These are phyloP conservation scores for Claviceps capensis DNA, from an alignment of 2,329 filamentous ascomycete species.

Conservation along the genomic window DNA sequence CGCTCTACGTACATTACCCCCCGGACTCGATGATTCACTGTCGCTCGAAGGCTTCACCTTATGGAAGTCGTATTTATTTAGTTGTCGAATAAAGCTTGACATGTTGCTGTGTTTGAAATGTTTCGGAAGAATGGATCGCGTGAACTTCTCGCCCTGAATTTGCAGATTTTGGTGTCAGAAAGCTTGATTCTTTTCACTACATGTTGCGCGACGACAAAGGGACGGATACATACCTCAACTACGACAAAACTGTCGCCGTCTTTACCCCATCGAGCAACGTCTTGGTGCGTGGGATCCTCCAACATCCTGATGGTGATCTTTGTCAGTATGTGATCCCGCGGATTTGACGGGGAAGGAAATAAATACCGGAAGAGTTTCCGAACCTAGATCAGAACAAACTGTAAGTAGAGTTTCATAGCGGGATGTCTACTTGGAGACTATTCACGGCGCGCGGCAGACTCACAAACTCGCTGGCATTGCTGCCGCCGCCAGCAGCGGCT, in stretches of 20 bases:
- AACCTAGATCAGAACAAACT: slow-evolving; percentile 43
- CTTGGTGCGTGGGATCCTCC: slow-evolving; percentile 83
- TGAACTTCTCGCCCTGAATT: slow-evolving; percentile 86
- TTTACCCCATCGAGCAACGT: slow-evolving; percentile 90
- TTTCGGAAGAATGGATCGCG: slow-evolving; percentile 89
- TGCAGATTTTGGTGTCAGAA: slow-evolving; percentile 6
- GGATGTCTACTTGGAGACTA: background rate
- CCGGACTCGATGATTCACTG: slow-evolving; percentile 18
- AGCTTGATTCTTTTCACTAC: background rate
- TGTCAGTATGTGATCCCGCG: slow-evolving; percentile 2
- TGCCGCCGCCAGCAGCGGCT: slow-evolving; percentile 32
- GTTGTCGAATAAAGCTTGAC: slow-evolving; percentile 85
- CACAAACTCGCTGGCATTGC: slow-evolving; percentile 93
- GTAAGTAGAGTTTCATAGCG: background rate
- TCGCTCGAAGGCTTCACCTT: slow-evolving; percentile 58
- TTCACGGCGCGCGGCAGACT: slow-evolving; percentile 25
- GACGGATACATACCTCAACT: slow-evolving; percentile 54
- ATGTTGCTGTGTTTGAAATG: slow-evolving; percentile 99
- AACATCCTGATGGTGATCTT: slow-evolving; percentile 47
- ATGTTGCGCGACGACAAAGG: background rate
- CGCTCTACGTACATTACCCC: slow-evolving; percentile 20
- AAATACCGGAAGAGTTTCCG: slow-evolving; percentile 93
- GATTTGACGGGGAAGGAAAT: background rate
- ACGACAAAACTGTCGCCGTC: slow-evolving; percentile 95
- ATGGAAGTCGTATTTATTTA: slow-evolving; percentile 98